Percentiles rank a stretch among this genome's conserved stretches.
phyloP scores from a whole-genome alignment of 805 yeast genomes.

The Starmerella bombi region DNA sequence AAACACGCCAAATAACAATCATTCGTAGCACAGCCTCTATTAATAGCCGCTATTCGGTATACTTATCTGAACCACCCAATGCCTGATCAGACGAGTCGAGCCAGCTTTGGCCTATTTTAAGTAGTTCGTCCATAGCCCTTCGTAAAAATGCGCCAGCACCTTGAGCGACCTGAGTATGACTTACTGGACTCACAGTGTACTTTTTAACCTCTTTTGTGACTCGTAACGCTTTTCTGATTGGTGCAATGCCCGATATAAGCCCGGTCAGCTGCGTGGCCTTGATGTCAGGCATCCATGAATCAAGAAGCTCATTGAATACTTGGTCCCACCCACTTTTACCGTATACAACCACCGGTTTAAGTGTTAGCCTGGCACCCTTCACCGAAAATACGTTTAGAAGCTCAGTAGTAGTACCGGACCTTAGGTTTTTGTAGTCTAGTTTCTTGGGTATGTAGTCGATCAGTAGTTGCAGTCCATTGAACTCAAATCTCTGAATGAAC shows the following conservation, averaged over 20 bases:
- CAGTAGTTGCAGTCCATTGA: conserved; percentile 39
- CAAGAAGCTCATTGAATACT: conserved; percentile 42
- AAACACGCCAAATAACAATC: no score
- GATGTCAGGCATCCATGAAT: conserved; percentile 82
- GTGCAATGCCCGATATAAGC: conserved; percentile 71
- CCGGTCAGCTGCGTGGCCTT: conserved; percentile 68
- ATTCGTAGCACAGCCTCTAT: no score
- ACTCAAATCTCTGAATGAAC: conserved; percentile 53
- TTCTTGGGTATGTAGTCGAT: conserved; percentile 88
- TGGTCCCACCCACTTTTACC: conserved; percentile 67
- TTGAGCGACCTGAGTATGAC: conserved; percentile 4
- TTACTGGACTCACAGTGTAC: conserved; percentile 10
- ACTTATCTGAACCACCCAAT: no score
- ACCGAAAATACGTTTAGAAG: conserved; percentile 77
- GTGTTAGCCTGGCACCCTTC: conserved; percentile 65
- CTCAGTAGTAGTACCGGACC: conserved; percentile 78
- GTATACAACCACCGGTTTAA: conserved; percentile 49
- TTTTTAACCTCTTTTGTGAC: conserved; percentile 10
- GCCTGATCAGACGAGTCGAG: no score
- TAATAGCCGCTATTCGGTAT: no score
- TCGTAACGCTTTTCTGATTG: conserved; percentile 36
- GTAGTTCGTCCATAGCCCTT: conserved; percentile 12
- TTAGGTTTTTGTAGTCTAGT: conserved; percentile 68
- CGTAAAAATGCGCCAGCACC: conserved; percentile 13
- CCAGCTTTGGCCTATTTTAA: conserved; percentile 9